phyloP scores from a whole-genome alignment of 2,329 filamentous ascomycete genomes.

The Hypoxylon rubiginosum region DNA sequence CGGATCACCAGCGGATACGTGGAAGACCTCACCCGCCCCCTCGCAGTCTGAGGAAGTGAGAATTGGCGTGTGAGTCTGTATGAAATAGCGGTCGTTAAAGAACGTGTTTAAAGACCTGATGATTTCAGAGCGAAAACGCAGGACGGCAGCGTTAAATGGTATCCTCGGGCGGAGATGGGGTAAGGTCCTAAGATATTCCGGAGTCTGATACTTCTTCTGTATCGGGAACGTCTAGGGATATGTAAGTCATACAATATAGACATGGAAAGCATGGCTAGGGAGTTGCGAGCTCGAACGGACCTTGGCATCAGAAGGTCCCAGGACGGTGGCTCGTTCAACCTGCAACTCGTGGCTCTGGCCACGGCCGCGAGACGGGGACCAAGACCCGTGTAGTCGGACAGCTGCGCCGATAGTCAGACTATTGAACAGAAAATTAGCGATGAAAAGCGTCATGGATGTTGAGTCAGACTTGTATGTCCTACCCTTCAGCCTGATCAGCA shows the following conservation, averaged over 20 bases:
- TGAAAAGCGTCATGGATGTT: conserved; percentile 26
- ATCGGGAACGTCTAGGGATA: conserved; percentile 82
- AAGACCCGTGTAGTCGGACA: conserved; percentile 81
- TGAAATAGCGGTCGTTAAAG: conserved; percentile 78
- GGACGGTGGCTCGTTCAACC: conserved; percentile 74
- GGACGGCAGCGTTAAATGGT: conserved; percentile 82
- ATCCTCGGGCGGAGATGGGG: conserved; percentile 89
- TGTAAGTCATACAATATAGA: conserved; percentile 42
- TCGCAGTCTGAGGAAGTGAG: conserved; percentile 98
- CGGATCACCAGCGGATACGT: conserved; percentile 64
- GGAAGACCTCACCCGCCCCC: conserved; percentile 94
- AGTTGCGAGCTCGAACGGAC: conserved; percentile 63
- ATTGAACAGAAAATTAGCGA: conserved; percentile 49
- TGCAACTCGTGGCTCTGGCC: conserved; percentile 85
- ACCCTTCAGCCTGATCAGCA: conserved; percentile 80
- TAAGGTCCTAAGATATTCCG: conserved; percentile 88
- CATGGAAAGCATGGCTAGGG: conserved; percentile 23
- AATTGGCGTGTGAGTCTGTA: conserved; percentile 91
- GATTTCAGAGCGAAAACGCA: conserved; percentile 85
- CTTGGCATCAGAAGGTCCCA: conserved; percentile 84
- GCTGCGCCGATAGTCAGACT: conserved; percentile 87
- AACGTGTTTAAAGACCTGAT: conserved; percentile 80
- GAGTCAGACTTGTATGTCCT: conserved; percentile 54
- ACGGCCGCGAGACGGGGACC: conserved; percentile 77
- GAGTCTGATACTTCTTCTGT: conserved; percentile 94